phyloP scores from a whole-genome alignment of 208 protist species.

The Borovskyia barvae region DNA sequence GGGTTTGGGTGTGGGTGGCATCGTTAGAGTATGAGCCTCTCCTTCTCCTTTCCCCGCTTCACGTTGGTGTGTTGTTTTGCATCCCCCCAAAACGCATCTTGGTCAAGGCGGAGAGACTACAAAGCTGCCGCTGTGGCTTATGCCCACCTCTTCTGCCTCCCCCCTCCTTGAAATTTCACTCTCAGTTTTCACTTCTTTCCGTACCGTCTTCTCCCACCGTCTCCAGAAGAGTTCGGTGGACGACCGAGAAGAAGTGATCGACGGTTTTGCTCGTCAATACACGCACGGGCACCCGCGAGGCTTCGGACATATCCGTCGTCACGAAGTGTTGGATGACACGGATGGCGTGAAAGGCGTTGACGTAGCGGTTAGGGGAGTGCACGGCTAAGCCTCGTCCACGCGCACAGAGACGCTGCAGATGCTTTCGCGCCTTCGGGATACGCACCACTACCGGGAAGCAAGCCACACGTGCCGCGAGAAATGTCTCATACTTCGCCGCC shows the following conservation, averaged over 20 bases:
- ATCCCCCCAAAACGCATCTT: no score
- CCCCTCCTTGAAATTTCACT: no score
- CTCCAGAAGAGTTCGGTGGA: conserved; percentile 75
- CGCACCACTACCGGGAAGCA: conserved; percentile 64
- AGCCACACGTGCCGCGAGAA: conserved; percentile 31
- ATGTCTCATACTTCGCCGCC: conserved; percentile 23
- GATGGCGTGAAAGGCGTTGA: conserved; percentile 85
- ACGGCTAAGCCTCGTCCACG: conserved; percentile 90
- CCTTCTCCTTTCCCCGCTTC: no score
- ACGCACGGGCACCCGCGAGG: conserved; percentile 39
- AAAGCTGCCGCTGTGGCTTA: no score
- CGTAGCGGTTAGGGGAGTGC: conserved; percentile 86
- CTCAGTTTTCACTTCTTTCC: no score
- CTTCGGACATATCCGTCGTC: conserved; percentile 9
- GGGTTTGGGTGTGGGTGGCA: no score
- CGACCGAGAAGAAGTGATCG: conserved; percentile 74
- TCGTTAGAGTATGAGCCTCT: no score
- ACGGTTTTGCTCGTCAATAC: conserved; percentile 91
- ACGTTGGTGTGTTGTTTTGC: no score
- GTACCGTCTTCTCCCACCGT: no score
- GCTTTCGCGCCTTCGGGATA: conserved; percentile 82
- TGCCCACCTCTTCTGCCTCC: no score
- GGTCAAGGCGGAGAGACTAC: no score
- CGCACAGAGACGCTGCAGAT: conserved; percentile 88
- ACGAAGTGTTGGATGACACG: conserved; percentile 83